Evolutionary conservation across 306 rosid genomes (phyloP), one percentile per base, ranked within the genome.

Genomic region (Neltuma alba): DNA sequence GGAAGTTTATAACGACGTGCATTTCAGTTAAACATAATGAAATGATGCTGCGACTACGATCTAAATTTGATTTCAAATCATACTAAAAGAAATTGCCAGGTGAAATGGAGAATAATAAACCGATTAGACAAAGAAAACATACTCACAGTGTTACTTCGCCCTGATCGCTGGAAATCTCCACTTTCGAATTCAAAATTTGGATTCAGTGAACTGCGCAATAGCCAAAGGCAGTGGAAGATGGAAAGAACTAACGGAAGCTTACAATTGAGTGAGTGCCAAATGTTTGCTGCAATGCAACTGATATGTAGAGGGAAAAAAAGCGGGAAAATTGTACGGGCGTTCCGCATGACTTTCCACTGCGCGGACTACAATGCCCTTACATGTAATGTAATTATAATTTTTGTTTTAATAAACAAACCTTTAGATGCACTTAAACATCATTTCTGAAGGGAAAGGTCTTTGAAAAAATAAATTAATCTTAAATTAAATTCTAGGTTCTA

Each of bases 281-380:
- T 13, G 37, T 72, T 66, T 25, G 77, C 21, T 63, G 75, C 63
- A 71, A 79, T 13, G 12, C 1, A n/a, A 63, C 30, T 9, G 28
- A 36, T 52, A 5, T 45, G 38, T 14, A 18, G 13, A 21, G 67
- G n/a, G 30, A 65, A 79, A 18, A 69, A 72, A 76, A 12, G 89
- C 89, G 89, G 87, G 89, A 86, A 86, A 16, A 33, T 16, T 30
- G 20, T 23, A 41, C 9, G 78, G 78, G 79, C 78, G 70, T 61
- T 68, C 61, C 66, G 82, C 82, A 9, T 70, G 40, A 31, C 66
- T 18, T 60, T 16, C 66, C 14, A 9, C 1, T 2, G 83, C 13
- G 13, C 72, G 71, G 82, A 82, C 82, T 25, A 72, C 7, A 71
- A 41, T 28, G 45, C 73, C 85, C 85, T 54, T 65, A 34, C 36